phyloP scores from a whole-genome alignment of 768 basidiomycete species.

The Pisolithus sp. region DNA sequence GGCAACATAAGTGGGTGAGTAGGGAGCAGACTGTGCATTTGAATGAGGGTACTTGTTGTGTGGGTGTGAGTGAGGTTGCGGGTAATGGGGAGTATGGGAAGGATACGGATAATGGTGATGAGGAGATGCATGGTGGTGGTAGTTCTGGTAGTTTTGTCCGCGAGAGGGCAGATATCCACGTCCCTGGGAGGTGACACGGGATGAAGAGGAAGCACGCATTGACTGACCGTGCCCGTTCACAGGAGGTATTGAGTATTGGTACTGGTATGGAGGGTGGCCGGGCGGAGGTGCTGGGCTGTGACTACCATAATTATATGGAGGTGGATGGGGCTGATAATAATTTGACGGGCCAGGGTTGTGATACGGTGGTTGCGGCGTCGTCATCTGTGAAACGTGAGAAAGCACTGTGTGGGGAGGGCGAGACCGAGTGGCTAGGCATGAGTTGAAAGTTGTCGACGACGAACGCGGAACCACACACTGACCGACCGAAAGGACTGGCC shows the following conservation, averaged over 20 bases:
- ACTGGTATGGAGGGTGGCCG: slow-evolving; percentile 25
- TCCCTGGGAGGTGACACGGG: slow-evolving; percentile 28
- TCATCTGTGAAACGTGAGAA: slow-evolving; percentile 9
- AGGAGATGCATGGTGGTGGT: slow-evolving; percentile 22
- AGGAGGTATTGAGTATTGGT: slow-evolving; percentile 36
- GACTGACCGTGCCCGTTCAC: slow-evolving; percentile 34
- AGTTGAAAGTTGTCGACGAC: too few species aligned
- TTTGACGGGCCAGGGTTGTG: slow-evolving; percentile 22
- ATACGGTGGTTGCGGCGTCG: slow-evolving; percentile 20
- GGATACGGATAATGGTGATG: slow-evolving; percentile 32
- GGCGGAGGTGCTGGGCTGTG: slow-evolving; percentile 23
- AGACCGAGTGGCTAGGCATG: not conserved
- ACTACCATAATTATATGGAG: slow-evolving; percentile 27
- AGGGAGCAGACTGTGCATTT: slow-evolving; percentile 34
- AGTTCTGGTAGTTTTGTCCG: slow-evolving; percentile 33
- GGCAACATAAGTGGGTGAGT: slow-evolving; percentile 20
- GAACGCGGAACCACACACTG: too few species aligned
- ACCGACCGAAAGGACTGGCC: too few species aligned
- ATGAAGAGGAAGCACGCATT: slow-evolving; percentile 30
- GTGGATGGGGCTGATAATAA: slow-evolving; percentile 17
- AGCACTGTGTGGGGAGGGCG: not conserved
- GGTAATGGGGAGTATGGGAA: slow-evolving; percentile 26
- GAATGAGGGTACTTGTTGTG: slow-evolving; percentile 19
- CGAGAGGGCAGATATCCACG: slow-evolving; percentile 33
- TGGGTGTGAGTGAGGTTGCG: slow-evolving; percentile 4